Percentiles rank a stretch among this genome's conserved stretches.
Conservation (phyloP, 129 eudicot genomes). For the Pulicaria dysenterica region DNA sequence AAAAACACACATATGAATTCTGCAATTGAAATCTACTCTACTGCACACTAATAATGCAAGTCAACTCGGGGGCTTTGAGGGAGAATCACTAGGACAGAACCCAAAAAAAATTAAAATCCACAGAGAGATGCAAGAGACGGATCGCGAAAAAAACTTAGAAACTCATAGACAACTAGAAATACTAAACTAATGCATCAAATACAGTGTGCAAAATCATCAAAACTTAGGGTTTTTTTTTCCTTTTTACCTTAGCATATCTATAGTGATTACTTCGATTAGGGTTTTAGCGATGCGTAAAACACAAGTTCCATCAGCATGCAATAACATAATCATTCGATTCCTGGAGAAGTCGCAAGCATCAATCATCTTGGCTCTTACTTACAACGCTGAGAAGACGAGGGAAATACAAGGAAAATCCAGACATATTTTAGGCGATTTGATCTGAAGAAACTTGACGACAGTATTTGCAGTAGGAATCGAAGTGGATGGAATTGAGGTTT, state of each 20-base stretch:
- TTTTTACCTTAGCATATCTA: constrained; percentile 31
- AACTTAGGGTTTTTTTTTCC: constrained; percentile 28
- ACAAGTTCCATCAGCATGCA: constrained; percentile 11
- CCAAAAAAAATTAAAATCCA: background rate
- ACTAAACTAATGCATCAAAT: constrained; percentile 15
- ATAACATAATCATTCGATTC: constrained; percentile 7
- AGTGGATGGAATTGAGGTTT: constrained; percentile 14
- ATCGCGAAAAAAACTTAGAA: background rate
- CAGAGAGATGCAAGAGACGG: background rate
- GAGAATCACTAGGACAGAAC: constrained; percentile 4
- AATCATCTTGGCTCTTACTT: background rate
- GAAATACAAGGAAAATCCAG: background rate
- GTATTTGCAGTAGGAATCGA: background rate
- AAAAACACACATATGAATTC: constrained; percentile 5
- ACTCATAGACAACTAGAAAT: constrained; percentile 11
- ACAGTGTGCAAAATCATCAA: constrained; percentile 18
- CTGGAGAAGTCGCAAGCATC: constrained; percentile 10
- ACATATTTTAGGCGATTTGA: constrained; percentile 9
- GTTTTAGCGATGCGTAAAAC: constrained; percentile 21
- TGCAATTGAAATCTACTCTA: background rate
- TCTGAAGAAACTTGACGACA: constrained; percentile 16
- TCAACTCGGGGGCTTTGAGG: constrained; percentile 16
- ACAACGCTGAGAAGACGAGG: constrained; percentile 5
- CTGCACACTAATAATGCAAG: background rate
- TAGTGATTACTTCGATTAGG: constrained; percentile 21